These are phyloP conservation scores for Fraxinus floribunda DNA, from an alignment of 305 asterid genomes.

Conservation along the genomic window DNA sequence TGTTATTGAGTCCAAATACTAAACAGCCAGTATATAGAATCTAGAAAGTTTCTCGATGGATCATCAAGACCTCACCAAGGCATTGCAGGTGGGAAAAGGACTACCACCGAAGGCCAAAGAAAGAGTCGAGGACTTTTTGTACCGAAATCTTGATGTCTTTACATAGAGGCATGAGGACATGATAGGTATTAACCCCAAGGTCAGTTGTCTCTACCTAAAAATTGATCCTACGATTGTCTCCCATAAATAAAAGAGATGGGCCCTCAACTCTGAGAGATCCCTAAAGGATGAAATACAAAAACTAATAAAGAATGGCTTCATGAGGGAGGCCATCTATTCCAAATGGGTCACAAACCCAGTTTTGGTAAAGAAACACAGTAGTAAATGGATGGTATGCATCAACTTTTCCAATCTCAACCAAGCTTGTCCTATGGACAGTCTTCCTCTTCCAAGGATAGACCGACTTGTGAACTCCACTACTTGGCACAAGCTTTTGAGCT, in stretches of 20 bases:
- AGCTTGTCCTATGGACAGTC: no score
- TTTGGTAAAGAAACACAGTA: no score
- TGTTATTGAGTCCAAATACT: background rate
- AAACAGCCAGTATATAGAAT: background rate
- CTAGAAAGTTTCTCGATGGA: background rate
- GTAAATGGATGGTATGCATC: no score
- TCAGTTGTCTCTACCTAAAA: background rate
- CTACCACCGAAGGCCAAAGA: background rate
- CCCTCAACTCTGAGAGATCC: background rate
- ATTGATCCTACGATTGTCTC: background rate
- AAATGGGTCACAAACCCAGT: no score
- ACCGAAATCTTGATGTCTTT: no score
- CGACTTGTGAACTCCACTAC: background rate
- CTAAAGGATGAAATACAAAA: background rate
- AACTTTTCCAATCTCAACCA: no score
- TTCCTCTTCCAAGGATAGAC: background rate
- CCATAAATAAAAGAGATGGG: background rate
- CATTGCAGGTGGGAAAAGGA: no score
- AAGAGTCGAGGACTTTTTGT: no score
- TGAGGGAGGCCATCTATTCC: no score
- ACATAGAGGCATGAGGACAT: background rate
- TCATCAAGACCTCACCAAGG: background rate
- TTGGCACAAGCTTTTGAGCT: background rate
- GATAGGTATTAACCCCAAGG: background rate
- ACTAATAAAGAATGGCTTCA: no score